Base-by-base conservation (phyloP, 208 protist species). In the Trypanosoma grayi region DNA sequence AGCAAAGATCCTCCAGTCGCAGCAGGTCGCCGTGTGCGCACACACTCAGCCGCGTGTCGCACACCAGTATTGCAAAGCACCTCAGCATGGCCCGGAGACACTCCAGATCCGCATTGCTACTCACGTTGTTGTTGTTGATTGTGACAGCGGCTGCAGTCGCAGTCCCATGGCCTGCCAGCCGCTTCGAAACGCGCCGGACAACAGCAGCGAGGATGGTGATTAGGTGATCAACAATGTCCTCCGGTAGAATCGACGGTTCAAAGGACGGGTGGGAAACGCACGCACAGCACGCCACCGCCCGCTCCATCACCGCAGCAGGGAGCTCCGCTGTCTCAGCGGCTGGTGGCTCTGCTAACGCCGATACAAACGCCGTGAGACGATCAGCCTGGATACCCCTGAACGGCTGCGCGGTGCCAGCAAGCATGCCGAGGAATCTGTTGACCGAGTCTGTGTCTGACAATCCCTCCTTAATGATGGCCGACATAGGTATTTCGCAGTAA, bases 1-100 rank as follows among this genome's bases (percentile, higher is more conserved):
- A 83, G 33, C 73, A 76, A 31, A 92, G 45, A 33, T 89, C 88
- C 68, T 95, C 88, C 1, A 95, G 68, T 4, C 88, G 84, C 10
- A 78, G 55, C 37, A 91, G 39, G 30, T 92, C 81, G 18, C 65
- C 69, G 27, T 77, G 79, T 0, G 36, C 37, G n/a, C 81, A 75
- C 11, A 91, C 56, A 60, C 77, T 46, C 31, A 87, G 20, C 1
- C 67, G 50, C 33, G 52, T 67, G 25, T 80, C 60, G 58, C 69
- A 82, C 14, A 84, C 36, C 22, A 91, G 37, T 8, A 61, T 24
- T 10, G 77, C 60, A 31, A 88, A 76, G 48, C 71, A 52, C 16
- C 51, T 56, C 18, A 93, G 55, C 66, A 81, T 85, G 0, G 65
- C 52, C 1, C 81, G 87, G 41, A 94, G 59, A 33, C 75, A 74